Conservation (phyloP, 495 filamentous ascomycete genomes). For the Aspergillus homomorphus region DNA sequence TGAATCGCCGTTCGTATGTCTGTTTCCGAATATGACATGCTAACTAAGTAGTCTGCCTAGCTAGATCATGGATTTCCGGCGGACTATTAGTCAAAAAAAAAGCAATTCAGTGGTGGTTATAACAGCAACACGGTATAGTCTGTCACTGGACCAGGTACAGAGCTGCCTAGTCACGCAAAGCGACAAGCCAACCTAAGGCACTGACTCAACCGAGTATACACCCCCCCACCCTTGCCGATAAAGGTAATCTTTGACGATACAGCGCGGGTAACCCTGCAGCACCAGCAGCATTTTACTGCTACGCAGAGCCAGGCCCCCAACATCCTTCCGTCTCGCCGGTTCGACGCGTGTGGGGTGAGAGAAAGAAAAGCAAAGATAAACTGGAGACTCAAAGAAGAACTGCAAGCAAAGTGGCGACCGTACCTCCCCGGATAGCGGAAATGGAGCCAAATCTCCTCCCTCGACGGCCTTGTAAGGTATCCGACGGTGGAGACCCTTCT, state of each 20-base stretch:
- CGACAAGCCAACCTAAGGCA: background rate
- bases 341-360: background rate
- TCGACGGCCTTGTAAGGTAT: background rate
- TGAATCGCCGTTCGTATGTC: background rate
- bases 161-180: background rate
- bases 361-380: too few species aligned
- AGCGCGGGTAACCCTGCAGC: background rate
- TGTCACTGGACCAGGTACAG: background rate
- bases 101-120: background rate
- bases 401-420: background rate
- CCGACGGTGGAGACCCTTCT: background rate
- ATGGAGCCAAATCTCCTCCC: background rate
- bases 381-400: background rate
- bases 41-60: background rate
- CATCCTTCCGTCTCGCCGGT: background rate
- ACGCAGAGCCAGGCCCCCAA: background rate
- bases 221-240: background rate
- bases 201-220: background rate
- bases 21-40: background rate
- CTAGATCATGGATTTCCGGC: too few species aligned
- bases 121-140: background rate
- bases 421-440: background rate
- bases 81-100: too few species aligned
- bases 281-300: background rate
- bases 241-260: background rate